Percentiles rank a stretch among this genome's conserved stretches.
Evolutionary conservation across 768 basidiomycete species (phyloP).

Genomic region (Arthromyces matolae): DNA sequence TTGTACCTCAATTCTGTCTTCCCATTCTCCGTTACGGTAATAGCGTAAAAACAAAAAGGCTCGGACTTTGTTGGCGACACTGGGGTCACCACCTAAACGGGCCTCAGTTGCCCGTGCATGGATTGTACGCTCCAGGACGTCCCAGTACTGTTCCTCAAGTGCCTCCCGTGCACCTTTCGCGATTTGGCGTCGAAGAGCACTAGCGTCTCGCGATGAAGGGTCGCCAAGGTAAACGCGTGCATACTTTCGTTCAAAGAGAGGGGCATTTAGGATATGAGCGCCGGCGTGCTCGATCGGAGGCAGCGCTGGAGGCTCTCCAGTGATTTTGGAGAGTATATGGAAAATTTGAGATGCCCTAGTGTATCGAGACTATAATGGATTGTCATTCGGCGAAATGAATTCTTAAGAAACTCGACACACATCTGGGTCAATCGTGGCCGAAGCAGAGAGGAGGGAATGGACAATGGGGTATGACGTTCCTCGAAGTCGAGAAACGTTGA

Average conservation of each 20-base stretch:
- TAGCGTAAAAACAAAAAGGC: conserved; percentile 82
- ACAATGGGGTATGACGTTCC: conserved; percentile 75
- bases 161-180: conserved; percentile 75
- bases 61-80: conserved; percentile 82
- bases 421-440: conserved; percentile 54
- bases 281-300: conserved; percentile 76
- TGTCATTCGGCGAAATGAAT: not conserved
- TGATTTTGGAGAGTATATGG: conserved; percentile 73
- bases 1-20: conserved; percentile 83
- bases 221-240: conserved; percentile 74
- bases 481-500: conserved; percentile 71
- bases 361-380: conserved; percentile 37
- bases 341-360: conserved; percentile 68
- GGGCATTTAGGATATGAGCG: conserved; percentile 79
- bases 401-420: conserved; percentile 33
- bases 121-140: conserved; percentile 77
- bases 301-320: conserved; percentile 67
- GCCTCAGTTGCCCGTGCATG: conserved; percentile 82
- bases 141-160: conserved; percentile 87
- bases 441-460: conserved; percentile 67
- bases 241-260: conserved; percentile 77
- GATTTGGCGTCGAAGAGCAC: conserved; percentile 65
- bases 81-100: conserved; percentile 86
- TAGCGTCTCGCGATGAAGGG: conserved; percentile 61
- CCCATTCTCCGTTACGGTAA: conserved; percentile 82